Base-by-base conservation (phyloP, 495 filamentous ascomycete genomes). In the Chlorociboria aeruginascens region DNA sequence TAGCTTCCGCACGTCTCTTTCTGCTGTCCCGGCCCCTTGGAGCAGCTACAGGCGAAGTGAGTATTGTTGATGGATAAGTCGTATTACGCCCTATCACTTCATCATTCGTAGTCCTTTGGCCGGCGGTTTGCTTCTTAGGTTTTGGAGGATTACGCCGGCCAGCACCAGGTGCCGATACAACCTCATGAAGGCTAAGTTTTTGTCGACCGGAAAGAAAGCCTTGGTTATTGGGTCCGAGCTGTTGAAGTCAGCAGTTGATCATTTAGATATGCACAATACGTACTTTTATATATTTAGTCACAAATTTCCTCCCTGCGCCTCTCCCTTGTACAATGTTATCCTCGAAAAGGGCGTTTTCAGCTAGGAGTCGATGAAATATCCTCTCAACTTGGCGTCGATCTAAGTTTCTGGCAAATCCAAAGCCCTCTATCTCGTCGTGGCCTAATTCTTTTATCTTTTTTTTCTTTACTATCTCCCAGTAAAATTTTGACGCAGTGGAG, bases 31-130 rank as follows among this genome's bases (percentile, higher is more conserved):
- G 40, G 13, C 54, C 55, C 41, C 60, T 67, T 34, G 56, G 62
- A 7, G 62, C 45, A 29, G 57, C 52, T 20, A 60, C 61, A 6
- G 92, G 90, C 9, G 92, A 95, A 3, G 92, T 89, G 8, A 95
- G 74, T 46, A 87, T 84, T 0, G 90, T 95, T 6, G 90, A 93
- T 43, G 16, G 71, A 11, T 20, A 9, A 30, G 30, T 30, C 20
- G 52, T 25, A 25, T 25, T 25, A 25, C 20, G 20, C 20, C 20
- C 20, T 4, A 4, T 25, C 4, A 25, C 20, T 25, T 25, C 20
- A 25, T 25, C 20, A 25, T 25, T 25, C 20, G 2, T 25, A 25
- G 20, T 25, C 20, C 4, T 25, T 4, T 25, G 20, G 20, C 1
- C 20, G 4, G 20, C 20, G 20, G 20, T 25, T 25, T 4, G 20